Percentiles rank a stretch among this genome's conserved stretches.
phyloP scores from a whole-genome alignment of 345 rosid species.

The Combretum micranthum region DNA sequence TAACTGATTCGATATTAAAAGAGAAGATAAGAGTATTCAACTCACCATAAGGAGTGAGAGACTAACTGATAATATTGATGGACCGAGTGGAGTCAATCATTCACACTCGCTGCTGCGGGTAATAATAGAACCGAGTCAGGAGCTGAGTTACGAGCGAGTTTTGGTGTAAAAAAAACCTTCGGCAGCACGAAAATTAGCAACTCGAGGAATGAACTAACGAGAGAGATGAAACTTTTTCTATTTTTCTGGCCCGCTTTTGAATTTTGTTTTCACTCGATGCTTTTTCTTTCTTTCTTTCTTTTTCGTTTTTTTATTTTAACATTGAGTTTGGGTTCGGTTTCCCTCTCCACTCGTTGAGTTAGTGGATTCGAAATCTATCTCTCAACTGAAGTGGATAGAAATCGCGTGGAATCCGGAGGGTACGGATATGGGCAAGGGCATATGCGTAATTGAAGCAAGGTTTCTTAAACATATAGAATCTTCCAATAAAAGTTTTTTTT shows the following conservation, averaged over 20 bases:
- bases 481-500: too few relatives aligned
- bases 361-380: slow-evolving; percentile 2
- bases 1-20: too few relatives aligned
- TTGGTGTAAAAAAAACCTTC: slow-evolving; percentile 5
- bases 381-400: slow-evolving; percentile 1
- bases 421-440: background rate
- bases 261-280: too few relatives aligned
- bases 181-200: slow-evolving; percentile 7
- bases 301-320: too few relatives aligned
- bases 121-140: background rate
- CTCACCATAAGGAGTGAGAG: too few relatives aligned
- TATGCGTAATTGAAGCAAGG: too few relatives aligned
- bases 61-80: background rate
- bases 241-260: too few relatives aligned
- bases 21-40: too few relatives aligned
- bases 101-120: background rate
- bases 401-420: slow-evolving; percentile 4
- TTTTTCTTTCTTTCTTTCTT: too few relatives aligned
- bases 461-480: too few relatives aligned
- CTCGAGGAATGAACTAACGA: background rate
- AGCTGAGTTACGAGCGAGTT: slow-evolving; percentile 3
- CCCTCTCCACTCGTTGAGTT: background rate
- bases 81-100: background rate
- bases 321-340: too few relatives aligned
- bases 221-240: too few relatives aligned